Evolutionary conservation across 495 filamentous ascomycete genomes (phyloP), one percentile per base, ranked within the genome.

Genomic region (Physcia stellaris): DNA sequence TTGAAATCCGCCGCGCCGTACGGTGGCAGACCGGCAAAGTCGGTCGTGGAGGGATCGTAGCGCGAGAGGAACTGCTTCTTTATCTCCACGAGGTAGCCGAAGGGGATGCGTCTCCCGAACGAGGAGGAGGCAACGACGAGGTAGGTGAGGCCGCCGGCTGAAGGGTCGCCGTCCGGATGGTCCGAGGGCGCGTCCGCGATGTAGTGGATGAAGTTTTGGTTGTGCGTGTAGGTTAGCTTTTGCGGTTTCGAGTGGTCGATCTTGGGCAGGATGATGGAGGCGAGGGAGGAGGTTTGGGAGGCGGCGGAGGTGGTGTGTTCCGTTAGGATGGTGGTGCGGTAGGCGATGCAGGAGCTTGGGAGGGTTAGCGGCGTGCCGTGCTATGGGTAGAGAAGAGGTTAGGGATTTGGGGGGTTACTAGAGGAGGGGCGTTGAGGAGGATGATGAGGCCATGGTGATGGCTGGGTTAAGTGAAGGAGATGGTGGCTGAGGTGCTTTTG

Each of bases 1-100:
- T 96, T 96, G 65, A 96, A 95, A 41, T 71, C 73, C 21, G 77
- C 90, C 19, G 80, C 80, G 41, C 90, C 90, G 59, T 98, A 98
- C 39, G 88, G 78, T 13, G 86, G 86, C 36, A 94, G 63, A 28
- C 71, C 62, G 24, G 67, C 62, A 54, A 90, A 94, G 39, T 93
- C 79, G 18, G 79, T 80, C 23, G 49, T 59, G n/a, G 68, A 61
- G 2, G 80, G 75, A 6, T 70, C 58, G 63, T 82, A 90, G n/a
- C 74, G 61, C 5, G 68, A 58, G 1, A 93, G 66, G 63, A 98
- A 98, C 33, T 80, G 79, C 52, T 80, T 80, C 56, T 90, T 87
- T 55, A 92, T 82, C 56, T 88, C 86, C 35, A 93, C 73, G 5
- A 98, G 76, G 63, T 79, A 98, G 40, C 85, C 88, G 56, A 96